A percentile compares a stretch with the other conserved stretches of the same genome.
Conservation (phyloP, 768 basidiomycete species). For the Auricularia heimuer region DNA sequence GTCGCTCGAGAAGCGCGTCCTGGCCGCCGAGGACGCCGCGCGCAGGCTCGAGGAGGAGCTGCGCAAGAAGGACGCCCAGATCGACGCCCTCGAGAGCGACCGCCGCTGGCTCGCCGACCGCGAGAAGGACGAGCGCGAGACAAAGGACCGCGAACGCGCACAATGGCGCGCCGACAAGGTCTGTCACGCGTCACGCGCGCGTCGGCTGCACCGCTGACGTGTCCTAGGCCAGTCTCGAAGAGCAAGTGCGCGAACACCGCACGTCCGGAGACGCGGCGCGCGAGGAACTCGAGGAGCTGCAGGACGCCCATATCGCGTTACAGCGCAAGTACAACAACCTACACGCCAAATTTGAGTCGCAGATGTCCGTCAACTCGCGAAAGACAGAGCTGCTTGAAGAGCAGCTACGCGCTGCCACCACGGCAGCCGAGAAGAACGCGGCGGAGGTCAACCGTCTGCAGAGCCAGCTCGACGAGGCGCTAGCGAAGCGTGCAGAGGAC, state of each 20-base stretch:
- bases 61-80: conserved; percentile 48
- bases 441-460: background rate
- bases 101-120: conserved; percentile 58
- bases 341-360: conserved; percentile 8
- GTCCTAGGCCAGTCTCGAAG: conserved; percentile 37
- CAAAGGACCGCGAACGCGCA: conserved; percentile 48
- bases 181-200: conserved; percentile 11
- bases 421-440: background rate
- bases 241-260: conserved; percentile 33
- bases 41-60: conserved; percentile 59
- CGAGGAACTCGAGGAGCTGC: conserved; percentile 33
- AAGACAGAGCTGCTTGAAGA: background rate
- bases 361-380: conserved; percentile 2
- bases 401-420: background rate
- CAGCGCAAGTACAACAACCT: conserved; percentile 24
- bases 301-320: conserved; percentile 39
- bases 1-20: conserved; percentile 57
- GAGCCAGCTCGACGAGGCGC: background rate
- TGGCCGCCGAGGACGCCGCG: conserved; percentile 49
- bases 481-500: conserved; percentile 7
- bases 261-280: conserved; percentile 29
- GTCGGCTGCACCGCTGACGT: too few relatives aligned
- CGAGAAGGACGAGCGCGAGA: conserved; percentile 58
- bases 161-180: conserved; percentile 55
- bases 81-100: conserved; percentile 63